A percentile compares a stretch with the other conserved stretches of the same genome.
These are phyloP conservation scores for Ophiostoma australiae DNA, from an alignment of 2,329 filamentous ascomycete species.

Conservation along the genomic window DNA sequence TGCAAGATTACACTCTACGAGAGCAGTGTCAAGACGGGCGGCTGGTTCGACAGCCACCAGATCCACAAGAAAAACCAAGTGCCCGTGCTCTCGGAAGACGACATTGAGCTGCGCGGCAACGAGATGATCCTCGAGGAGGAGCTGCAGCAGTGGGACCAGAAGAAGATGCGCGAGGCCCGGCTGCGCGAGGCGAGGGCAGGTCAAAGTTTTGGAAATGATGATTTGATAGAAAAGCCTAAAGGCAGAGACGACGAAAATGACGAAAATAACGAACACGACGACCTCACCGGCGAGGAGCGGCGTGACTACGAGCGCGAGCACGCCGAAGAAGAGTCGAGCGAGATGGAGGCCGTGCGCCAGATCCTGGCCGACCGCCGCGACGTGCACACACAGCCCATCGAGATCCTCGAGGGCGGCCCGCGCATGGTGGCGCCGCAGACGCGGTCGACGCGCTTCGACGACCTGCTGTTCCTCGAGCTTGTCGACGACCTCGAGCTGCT, in stretches of 20 bases:
- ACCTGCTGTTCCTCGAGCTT: slow-evolving; percentile 64
- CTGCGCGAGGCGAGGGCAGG: neutral
- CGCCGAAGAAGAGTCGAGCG: neutral
- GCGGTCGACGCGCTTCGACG: slow-evolving; percentile 46
- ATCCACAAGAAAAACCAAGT: slow-evolving; percentile 37
- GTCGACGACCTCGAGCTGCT: slow-evolving; percentile 40
- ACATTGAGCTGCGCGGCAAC: slow-evolving; percentile 13
- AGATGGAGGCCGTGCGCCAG: slow-evolving; percentile 15
- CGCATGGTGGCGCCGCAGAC: slow-evolving; percentile 62
- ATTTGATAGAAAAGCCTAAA: too few relatives aligned
- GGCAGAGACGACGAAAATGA: neutral
- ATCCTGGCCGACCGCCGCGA: slow-evolving; percentile 9
- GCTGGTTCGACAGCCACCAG: slow-evolving; percentile 67
- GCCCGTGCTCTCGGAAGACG: slow-evolving; percentile 4
- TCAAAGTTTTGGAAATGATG: neutral
- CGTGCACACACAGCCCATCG: neutral
- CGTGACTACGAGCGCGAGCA: neutral
- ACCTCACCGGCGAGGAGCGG: neutral
- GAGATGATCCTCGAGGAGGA: slow-evolving; percentile 8
- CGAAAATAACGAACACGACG: slow-evolving; percentile 28
- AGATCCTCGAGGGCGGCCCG: slow-evolving; percentile 75
- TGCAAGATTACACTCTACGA: slow-evolving; percentile 80
- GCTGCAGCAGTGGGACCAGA: slow-evolving; percentile 12
- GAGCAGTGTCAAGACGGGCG: slow-evolving; percentile 62
- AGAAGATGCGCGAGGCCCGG: neutral